Evolutionary conservation across 1,139 yeast species (phyloP).

Genomic region (Zhuliangozyma blackwelliae): DNA sequence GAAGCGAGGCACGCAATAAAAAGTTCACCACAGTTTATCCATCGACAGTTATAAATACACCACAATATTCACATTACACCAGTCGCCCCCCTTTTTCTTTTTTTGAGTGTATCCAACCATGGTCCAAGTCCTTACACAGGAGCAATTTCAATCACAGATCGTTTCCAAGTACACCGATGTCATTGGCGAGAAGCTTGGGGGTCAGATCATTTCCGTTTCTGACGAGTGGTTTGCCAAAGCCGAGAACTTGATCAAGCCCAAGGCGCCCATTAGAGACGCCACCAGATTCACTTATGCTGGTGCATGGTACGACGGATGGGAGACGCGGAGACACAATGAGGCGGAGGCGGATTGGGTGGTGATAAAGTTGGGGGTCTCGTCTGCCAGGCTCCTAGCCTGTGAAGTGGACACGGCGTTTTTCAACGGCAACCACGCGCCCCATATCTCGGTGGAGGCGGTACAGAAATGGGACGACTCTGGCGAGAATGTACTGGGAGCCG

Average conservation of each 20-base stretch:
- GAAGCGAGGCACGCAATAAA: too few relatives aligned
- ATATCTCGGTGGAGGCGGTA: slow-evolving; percentile 78
- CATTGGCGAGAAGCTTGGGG: slow-evolving; percentile 82
- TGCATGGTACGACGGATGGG: slow-evolving; percentile 99
- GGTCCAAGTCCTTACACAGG: slow-evolving; percentile 28
- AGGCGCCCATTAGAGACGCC: slow-evolving; percentile 74
- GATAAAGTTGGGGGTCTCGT: slow-evolving; percentile 75
- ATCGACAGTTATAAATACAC: too few relatives aligned
- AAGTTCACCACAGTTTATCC: too few relatives aligned
- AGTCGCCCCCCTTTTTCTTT: too few relatives aligned
- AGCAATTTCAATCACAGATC: slow-evolving; percentile 41
- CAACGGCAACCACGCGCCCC: slow-evolving; percentile 94
- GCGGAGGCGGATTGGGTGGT: slow-evolving; percentile 85
- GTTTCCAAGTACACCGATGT: slow-evolving; percentile 60
- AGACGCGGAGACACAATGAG: slow-evolving; percentile 86
- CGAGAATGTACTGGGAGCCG: too few relatives aligned
- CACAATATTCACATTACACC: too few relatives aligned
- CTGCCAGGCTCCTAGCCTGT: slow-evolving; percentile 74
- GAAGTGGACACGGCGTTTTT: slow-evolving; percentile 92
- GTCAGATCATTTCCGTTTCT: slow-evolving; percentile 60
- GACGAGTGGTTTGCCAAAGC: slow-evolving; percentile 98
- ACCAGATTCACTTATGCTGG: slow-evolving; percentile 79
- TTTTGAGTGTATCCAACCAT: too few relatives aligned
- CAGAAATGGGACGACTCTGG: slow-evolving; percentile 13
- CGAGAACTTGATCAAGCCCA: slow-evolving; percentile 77